Conservation (phyloP, 192 early-diverging fungal species). For the Pilaira anomala region DNA sequence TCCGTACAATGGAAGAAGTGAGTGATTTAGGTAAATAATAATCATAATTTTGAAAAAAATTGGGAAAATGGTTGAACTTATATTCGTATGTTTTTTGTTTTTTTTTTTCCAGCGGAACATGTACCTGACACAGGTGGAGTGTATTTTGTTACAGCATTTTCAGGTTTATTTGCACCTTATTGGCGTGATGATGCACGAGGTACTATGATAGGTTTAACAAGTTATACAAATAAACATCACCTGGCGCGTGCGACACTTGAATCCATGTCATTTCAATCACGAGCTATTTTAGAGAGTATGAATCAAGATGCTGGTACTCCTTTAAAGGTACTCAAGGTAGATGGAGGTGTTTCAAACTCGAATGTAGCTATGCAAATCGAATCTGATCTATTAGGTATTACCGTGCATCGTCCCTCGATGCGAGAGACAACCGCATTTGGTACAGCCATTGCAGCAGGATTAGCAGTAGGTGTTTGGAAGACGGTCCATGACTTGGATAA, state of each 20-base stretch:
- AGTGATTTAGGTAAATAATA: slow-evolving; percentile 48
- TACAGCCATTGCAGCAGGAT: slow-evolving; percentile 85
- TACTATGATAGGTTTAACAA: slow-evolving; percentile 83
- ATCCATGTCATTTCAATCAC: slow-evolving; percentile 85
- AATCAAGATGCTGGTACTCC: slow-evolving; percentile 66
- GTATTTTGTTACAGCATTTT: slow-evolving; percentile 95
- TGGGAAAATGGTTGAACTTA: not conserved
- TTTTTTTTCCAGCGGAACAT: slow-evolving; percentile 38
- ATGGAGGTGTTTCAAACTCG: slow-evolving; percentile 89
- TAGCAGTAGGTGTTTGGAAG: slow-evolving; percentile 49
- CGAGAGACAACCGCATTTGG: slow-evolving; percentile 90
- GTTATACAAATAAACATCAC: slow-evolving; percentile 86
- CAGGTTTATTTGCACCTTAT: slow-evolving; percentile 91
- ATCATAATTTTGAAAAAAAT: not conserved
- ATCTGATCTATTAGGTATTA: slow-evolving; percentile 77
- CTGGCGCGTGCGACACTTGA: slow-evolving; percentile 87
- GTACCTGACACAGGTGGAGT: slow-evolving; percentile 80
- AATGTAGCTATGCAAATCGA: slow-evolving; percentile 88
- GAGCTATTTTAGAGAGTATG: slow-evolving; percentile 85
- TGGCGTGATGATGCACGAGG: slow-evolving; percentile 93
- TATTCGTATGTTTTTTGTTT: not conserved
- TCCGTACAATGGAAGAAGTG: slow-evolving; percentile 69
- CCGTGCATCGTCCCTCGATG: slow-evolving; percentile 80
- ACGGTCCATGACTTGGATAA: slow-evolving; percentile 48
- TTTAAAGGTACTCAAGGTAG: slow-evolving; percentile 75